Evolutionary conservation across 192 early-diverging fungal species (phyloP), one percentile per base, ranked within the genome.

Genomic region (Mortierella alpina): DNA sequence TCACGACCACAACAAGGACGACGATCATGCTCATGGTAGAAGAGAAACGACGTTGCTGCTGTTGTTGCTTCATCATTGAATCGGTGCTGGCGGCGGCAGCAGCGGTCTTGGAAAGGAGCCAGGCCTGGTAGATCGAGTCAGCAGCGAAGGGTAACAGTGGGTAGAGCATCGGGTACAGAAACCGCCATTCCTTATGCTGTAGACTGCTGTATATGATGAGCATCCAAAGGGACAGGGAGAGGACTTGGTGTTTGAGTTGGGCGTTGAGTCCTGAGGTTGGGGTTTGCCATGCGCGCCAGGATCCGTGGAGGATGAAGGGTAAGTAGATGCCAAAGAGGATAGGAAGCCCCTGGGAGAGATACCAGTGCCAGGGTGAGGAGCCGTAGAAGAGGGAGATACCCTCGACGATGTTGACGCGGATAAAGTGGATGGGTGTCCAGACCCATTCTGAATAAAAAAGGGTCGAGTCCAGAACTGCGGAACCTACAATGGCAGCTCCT

Each of bases 141-240:
- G 80, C 84, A 55, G 83, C 60, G 83, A 89, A 62, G 59, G 68
- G 85, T 42, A 70, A 86, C 6, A 76, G 93, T 78, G 50, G 98
- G 93, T 42, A 99, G 22, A 80, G 78, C 13, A 97, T 82, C 6
- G 95, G 95, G 55, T 91, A 92, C n/a, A 99, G 78, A 77, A 99
- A 99, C 7, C 98, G 90, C 77, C 95, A 96, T 82, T 99, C 98
- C 87, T 98, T 99, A 67, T 99, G 98, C 11, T 89, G 70, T 2
- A 96, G 81, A 31, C 94, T 57, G 52, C 92, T 95, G 70, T 95
- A 96, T n/a, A 93, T 76, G 5, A 80, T 51, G 18, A 89, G 52
- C 5, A 90, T 87, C 70, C 85, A 87, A 9, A 82, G 41, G 12
- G 86, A 73, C 8, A 93, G 80, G 12, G 75, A 63, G 1, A 82